Base-by-base conservation (phyloP, 2,329 filamentous ascomycete species). In the Claviceps fusiformis region DNA sequence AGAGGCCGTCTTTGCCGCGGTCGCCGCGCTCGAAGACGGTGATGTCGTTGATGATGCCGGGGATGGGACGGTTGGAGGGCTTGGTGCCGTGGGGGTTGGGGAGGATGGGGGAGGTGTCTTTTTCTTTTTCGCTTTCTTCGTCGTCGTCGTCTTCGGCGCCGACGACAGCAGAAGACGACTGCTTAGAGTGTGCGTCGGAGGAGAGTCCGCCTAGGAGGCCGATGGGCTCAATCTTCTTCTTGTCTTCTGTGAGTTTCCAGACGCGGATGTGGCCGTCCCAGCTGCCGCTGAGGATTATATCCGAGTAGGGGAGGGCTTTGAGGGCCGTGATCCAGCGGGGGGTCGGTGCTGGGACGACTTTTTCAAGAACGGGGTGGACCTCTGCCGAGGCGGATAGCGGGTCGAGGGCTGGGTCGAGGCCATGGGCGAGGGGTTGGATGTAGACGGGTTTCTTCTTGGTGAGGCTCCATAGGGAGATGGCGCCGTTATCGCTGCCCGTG, bases 381-480 rank as follows among this genome's bases (percentile, higher is more conserved):
- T 89, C 89, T n/a, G 89, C 86, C 1, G 85, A 92, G 37, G 84
- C 81, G 62, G 88, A 77, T 24, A 85, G 77, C 1, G 86, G 78
- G 3, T 77, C 74, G 53, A 91, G 72, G 2, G 85, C 75, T 3
- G 84, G 81, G 57, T 96, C 90, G 53, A 95, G 73, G 37, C 93
- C 93, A 69, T 98, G 93, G 4, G 92, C 90, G 35, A 88, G 76
- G 2, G 85, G 79, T 48, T 93, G 73, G 3, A 88, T 87, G 70
- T 85, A 87, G 10, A 98, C 76, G 0, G 93, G 86, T 71, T 97
- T 97, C 79, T 98, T 98, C 75, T 95, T 95, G 67, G 91, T 81
- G 27, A 90, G 77, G 58, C 84, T 89, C 92, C 92, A 97, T 13
- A 97, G 79, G 1, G 84, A 85, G 53, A 98, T 75, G 6, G 85